Evolutionary conservation across 208 protist species (phyloP), one percentile per base, ranked within the genome.

Genomic region (Wallacemonas rigidus): DNA sequence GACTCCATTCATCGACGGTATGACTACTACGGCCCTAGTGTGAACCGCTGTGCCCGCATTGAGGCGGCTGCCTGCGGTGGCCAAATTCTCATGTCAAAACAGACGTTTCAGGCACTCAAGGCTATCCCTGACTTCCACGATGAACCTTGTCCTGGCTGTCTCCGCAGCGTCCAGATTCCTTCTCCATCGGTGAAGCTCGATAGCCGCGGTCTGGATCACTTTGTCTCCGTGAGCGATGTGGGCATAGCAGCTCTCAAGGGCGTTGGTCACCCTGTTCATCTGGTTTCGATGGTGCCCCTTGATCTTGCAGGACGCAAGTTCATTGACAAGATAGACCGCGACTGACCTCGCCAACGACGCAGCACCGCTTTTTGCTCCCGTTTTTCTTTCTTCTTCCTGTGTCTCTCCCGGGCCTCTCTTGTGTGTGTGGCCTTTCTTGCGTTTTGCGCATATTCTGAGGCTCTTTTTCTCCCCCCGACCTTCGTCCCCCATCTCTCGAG

Each of bases 1-100:
- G 88, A 95, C 65, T 68, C 67, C 41, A 81, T 91, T 26, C 78
- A 88, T 50, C 72, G 84, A 7, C 76, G 87, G 17, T 92, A 92
- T 72, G 92, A 97, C 76, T 98, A 97, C 83, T 96, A 94, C 72
- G 92, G 93, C 17, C 84, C 82, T 0, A 91, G 90, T 47, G 93
- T 98, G 1, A 97, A 96, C 72, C 86, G 87, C 17, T 87, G 89
- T 55, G 86, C 92, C 2, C 85, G 92, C 36, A 91, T 98, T 43
- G 77, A 88, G 71, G 60, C 79, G 2, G 75, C 73, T 0, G 87
- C 86, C 5, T 87, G 89, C 44, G 94, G 92, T 17, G 95, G 92
- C 2, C 90, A 97, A 67, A 95, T 95, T 56, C 65, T 91, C 26
- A 77, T 94, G 71, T 95, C 86, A 35, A 79, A 80, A 1, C 65